A percentile compares a stretch with the other conserved stretches of the same genome.
phyloP scores from a whole-genome alignment of 2,329 filamentous ascomycete species.

The Sarocladiaceae sp. region DNA sequence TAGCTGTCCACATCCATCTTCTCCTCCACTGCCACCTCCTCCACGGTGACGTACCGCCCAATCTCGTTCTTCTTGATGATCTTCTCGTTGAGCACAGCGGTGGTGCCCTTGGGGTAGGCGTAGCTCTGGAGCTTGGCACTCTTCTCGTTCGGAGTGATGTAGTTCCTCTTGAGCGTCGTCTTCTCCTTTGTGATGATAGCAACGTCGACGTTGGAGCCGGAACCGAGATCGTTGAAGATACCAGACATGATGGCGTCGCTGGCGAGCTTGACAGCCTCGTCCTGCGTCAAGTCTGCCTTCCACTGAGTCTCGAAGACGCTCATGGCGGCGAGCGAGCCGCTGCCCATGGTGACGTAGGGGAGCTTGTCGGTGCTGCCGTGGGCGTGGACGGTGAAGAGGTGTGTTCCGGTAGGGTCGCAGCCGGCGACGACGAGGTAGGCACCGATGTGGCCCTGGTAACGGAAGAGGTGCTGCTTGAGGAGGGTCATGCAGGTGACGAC shows the following conservation, averaged over 20 bases:
- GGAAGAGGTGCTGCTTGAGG: conserved; percentile 98
- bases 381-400: conserved; percentile 96
- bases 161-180: conserved; percentile 88
- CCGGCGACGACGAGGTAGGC: conserved; percentile 97
- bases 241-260: conserved; percentile 87
- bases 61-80: conserved; percentile 91
- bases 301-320: conserved; percentile 95
- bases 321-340: conserved; percentile 93
- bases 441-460: conserved; percentile 94
- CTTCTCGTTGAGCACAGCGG: conserved; percentile 92
- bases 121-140: conserved; percentile 91
- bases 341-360: conserved; percentile 98
- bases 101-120: conserved; percentile 85
- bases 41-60: conserved; percentile 86
- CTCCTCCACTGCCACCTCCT: conserved; percentile 71
- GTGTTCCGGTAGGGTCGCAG: conserved; percentile 88
- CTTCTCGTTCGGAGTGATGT: conserved; percentile 87
- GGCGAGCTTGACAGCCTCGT: conserved; percentile 77
- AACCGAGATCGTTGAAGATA: conserved; percentile 98
- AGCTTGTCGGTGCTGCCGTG: conserved; percentile 98
- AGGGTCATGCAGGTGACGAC: conserved; percentile 99
- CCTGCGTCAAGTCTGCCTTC: conserved; percentile 69
- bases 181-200: conserved; percentile 93
- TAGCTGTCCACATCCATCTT: conserved; percentile 59
- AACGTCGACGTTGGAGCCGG: conserved; percentile 94